A percentile compares a stretch with the other conserved stretches of the same genome.
These are phyloP conservation scores for Smittium culicis DNA, from an alignment of 371 early-diverging fungal species.

Conservation along the genomic window DNA sequence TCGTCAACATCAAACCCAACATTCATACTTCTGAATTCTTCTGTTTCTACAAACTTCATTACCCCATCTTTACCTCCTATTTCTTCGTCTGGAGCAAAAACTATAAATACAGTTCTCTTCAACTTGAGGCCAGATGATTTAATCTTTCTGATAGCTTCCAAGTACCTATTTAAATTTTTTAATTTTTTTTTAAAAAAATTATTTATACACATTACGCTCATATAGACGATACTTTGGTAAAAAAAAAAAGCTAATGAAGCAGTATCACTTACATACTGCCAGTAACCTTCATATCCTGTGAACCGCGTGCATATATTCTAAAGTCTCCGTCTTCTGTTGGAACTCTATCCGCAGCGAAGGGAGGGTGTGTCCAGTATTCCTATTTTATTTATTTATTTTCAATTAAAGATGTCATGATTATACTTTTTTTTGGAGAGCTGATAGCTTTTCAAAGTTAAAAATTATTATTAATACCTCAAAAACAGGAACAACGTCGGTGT, in stretches of 20 bases:
- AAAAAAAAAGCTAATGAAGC: background rate
- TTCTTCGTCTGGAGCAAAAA: slow-evolving; percentile 72
- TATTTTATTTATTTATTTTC: background rate
- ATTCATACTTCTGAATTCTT: slow-evolving; percentile 46
- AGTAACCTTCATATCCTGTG: slow-evolving; percentile 79
- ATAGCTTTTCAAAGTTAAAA: background rate
- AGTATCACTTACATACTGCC: slow-evolving; percentile 25
- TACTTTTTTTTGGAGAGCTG: background rate
- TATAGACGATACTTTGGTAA: background rate
- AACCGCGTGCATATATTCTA: slow-evolving; percentile 57
- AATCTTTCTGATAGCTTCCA: slow-evolving; percentile 54
- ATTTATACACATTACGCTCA: background rate
- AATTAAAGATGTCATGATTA: background rate
- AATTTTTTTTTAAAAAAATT: background rate
- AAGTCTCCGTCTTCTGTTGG: slow-evolving; percentile 35
- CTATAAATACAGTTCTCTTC: slow-evolving; percentile 46
- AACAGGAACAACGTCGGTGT: slow-evolving; percentile 77
- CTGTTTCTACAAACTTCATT: slow-evolving; percentile 40
- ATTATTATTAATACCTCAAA: slow-evolving; percentile 17
- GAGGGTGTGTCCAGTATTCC: slow-evolving; percentile 50
- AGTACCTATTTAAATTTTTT: slow-evolving; percentile 27
- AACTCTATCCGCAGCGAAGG: slow-evolving; percentile 52
- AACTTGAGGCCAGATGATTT: slow-evolving; percentile 35
- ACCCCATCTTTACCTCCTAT: slow-evolving; percentile 65
- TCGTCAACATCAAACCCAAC: slow-evolving; percentile 66